A percentile compares a stretch with the other conserved stretches of the same genome.
phyloP scores from a whole-genome alignment of 2,329 filamentous ascomycete genomes.

The Cadophora gregata region DNA sequence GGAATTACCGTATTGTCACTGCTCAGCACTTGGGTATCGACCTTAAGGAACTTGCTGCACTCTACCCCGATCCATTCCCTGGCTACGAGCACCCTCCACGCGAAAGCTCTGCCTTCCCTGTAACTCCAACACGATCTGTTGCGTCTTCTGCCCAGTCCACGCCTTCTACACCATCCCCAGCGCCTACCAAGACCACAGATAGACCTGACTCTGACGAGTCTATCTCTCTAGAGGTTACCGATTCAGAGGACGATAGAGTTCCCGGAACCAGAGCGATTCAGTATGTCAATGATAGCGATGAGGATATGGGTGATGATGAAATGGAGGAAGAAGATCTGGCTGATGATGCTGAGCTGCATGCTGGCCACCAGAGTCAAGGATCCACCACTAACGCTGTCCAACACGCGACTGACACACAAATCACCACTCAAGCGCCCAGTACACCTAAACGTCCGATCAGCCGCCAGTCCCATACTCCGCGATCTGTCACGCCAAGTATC shows the following conservation, averaged over 20 bases:
- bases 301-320: conserved; percentile 2
- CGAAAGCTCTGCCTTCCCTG: not conserved
- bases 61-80: conserved; percentile 14
- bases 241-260: not conserved
- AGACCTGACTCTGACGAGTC: not conserved
- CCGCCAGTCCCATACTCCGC: not conserved
- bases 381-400: not conserved
- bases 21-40: conserved; percentile 14
- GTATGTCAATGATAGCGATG: not conserved
- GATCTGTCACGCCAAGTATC: not conserved
- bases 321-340: not conserved
- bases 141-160: not conserved
- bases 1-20: not conserved
- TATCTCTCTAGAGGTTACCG: not conserved
- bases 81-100: not conserved
- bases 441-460: not conserved
- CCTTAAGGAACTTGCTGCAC: not conserved
- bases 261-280: not conserved
- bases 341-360: not conserved
- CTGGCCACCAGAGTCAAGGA: not conserved
- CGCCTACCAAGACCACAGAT: not conserved
- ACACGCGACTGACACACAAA: not conserved
- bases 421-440: not conserved
- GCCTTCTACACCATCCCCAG: not conserved
- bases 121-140: not conserved